Base-by-base conservation (phyloP, 768 basidiomycete species). In the Podaxis rugospora region DNA sequence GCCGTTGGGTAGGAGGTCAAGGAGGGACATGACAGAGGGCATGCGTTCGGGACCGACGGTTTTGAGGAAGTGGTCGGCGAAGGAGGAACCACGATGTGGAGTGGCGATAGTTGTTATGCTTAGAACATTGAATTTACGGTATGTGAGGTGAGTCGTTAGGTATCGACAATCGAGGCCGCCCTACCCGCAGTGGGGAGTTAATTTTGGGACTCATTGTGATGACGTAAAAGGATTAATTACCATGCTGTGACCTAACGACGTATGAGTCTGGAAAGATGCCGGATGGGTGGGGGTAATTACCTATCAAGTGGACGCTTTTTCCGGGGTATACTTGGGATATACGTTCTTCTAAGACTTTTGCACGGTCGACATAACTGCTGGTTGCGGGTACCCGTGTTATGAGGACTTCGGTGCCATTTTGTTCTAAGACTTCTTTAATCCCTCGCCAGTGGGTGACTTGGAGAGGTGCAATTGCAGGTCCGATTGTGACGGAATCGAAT, bases 381-480 rank as follows among this genome's bases (percentile, higher is more conserved):
- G 93, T 96, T 0, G 94, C 94, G 1, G 97, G 95, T 0, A 98
- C 95, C 13, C 93, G 86, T 0, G 95, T 94, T 67, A 98, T 91
- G 67, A 98, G 83, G 37, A 98, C 91, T 70, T 98, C 90, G 11
- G 83, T 83, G 16, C 93, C 95, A 69, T 90, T 94, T 39, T 89
- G 82, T 67, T 95, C 88, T 5, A 99, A 80, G 16, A 91, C 94
- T 70, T 98, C 93, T 68, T 90, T 89, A 64, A 99, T 96, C 5
- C 97, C 97, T 39, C 96, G 84, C 97, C 97, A 99, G 72, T 99
- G 95, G 1, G 89, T 82, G 44, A 99, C 93, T 68, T 95, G 87
- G 16, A 98, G 67, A 3, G 93, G 87, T 11, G 88, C 86, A 59
- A 89, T 90, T 49, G 88, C 76, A 1, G 83, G 86, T 1, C 90